phyloP scores from a whole-genome alignment of 208 protist genomes.

The Crithidia fasciculata region DNA sequence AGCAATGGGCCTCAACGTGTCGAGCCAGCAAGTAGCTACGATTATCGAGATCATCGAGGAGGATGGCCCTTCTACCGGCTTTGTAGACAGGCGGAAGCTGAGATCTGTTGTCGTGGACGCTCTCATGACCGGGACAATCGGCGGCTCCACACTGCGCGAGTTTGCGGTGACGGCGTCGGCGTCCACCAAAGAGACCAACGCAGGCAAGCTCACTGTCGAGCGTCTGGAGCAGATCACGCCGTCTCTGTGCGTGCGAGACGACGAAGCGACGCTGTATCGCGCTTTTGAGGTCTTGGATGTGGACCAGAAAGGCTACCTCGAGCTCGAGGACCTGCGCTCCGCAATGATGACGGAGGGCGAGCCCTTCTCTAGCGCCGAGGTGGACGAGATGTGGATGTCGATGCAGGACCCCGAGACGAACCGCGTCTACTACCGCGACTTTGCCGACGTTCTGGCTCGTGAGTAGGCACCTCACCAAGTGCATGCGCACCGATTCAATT shows the following conservation, averaged over 20 bases:
- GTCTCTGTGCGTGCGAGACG: constrained; percentile 52
- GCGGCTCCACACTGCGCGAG: constrained; percentile 39
- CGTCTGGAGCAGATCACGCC: constrained; percentile 26
- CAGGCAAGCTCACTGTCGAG: constrained; percentile 10
- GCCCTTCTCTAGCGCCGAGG: constrained; percentile 72
- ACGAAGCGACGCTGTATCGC: constrained; percentile 62
- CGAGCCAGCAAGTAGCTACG: constrained; percentile 55
- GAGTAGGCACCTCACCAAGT: constrained; percentile 40
- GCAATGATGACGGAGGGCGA: constrained; percentile 66
- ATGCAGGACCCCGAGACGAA: constrained; percentile 78
- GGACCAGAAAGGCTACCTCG: constrained; percentile 69
- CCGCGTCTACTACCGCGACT: constrained; percentile 80
- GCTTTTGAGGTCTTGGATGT: constrained; percentile 81
- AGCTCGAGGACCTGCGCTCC: constrained; percentile 61
- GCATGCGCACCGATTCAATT: no score
- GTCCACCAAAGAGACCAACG: neutral
- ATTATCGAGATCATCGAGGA: constrained; percentile 81
- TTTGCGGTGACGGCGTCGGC: constrained; percentile 2
- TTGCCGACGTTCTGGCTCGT: constrained; percentile 75
- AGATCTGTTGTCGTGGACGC: constrained; percentile 72
- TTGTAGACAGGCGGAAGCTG: constrained; percentile 53
- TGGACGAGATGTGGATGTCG: constrained; percentile 80
- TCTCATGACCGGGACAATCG: constrained; percentile 74
- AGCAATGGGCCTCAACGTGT: constrained; percentile 86
- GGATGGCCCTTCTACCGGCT: constrained; percentile 60